A percentile compares a stretch with the other conserved stretches of the same genome.
Evolutionary conservation across 176 grass and related monocot genomes (phyloP).

Genomic region (Hordeum marinum): DNA sequence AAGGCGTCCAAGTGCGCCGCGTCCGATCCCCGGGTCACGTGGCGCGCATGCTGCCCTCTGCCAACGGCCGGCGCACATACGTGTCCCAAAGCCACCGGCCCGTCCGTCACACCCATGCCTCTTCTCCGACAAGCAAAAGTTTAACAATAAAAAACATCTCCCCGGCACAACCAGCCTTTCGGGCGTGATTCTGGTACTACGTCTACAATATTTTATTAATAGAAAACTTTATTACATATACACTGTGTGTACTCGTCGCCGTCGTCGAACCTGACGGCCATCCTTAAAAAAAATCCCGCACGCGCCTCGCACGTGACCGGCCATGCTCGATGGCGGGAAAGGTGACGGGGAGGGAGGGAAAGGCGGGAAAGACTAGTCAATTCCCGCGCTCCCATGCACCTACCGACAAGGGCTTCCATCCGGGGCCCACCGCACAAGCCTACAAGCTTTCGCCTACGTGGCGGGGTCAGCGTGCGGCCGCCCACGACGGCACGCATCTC

Average conservation of each 20-base stretch:
- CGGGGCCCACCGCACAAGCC: neutral
- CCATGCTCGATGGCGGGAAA: neutral
- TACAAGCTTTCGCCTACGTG: no score
- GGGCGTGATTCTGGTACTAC: neutral
- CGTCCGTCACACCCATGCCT: no score
- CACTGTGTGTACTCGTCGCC: neutral
- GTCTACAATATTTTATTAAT: neutral
- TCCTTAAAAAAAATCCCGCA: neutral
- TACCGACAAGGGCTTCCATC: conserved; percentile 15
- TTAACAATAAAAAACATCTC: neutral
- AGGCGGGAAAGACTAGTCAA: neutral
- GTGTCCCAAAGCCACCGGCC: neutral
- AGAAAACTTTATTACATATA: no score
- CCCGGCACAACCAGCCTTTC: neutral
- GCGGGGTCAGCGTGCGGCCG: neutral
- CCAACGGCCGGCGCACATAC: neutral
- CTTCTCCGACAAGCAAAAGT: neutral
- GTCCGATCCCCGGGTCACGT: neutral
- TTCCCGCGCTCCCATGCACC: conserved; percentile 1
- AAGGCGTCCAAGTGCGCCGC: neutral
- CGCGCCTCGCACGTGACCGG: conserved; percentile 20
- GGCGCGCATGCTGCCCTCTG: conserved; percentile 9
- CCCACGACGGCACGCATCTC: conserved; percentile 8
- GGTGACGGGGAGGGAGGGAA: neutral
- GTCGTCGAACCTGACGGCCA: neutral